These are phyloP conservation scores for Dendrobium chrysotoxum DNA, from an alignment of 106 monocot species.

Conservation along the genomic window DNA sequence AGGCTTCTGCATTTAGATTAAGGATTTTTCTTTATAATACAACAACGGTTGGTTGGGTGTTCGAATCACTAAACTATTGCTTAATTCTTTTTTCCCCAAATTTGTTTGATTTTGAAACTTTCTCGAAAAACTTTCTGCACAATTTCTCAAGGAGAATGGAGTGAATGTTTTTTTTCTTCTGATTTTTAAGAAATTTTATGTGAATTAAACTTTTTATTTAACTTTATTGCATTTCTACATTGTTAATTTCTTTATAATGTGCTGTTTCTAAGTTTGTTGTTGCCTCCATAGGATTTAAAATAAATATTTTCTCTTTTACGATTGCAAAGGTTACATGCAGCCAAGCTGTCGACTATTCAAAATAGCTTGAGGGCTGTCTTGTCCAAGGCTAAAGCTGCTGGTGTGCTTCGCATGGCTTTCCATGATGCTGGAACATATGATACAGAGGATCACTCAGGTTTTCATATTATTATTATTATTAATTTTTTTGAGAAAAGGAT, in stretches of 20 bases:
- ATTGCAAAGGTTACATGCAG: conserved; percentile 1
- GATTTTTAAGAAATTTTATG: not conserved
- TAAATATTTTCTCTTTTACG: not conserved
- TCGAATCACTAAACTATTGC: not conserved
- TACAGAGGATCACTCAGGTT: conserved; percentile 61
- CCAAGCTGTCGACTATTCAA: conserved; percentile 27
- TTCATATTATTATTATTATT: not conserved
- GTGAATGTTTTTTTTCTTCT: not conserved
- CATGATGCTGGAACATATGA: conserved; percentile 97
- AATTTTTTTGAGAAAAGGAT: not conserved
- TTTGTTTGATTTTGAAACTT: not conserved
- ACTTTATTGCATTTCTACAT: not conserved
- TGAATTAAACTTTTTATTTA: not conserved
- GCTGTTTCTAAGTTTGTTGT: not conserved
- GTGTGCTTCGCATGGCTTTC: conserved; percentile 83
- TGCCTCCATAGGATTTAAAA: not conserved
- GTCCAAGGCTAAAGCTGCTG: conserved; percentile 81
- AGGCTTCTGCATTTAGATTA: not conserved
- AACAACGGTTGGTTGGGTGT: not conserved
- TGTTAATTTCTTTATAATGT: not conserved
- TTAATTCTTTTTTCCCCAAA: not conserved
- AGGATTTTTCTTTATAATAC: not conserved
- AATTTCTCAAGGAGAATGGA: not conserved
- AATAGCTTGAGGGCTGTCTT: conserved; percentile 57
- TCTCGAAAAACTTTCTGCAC: not conserved